These are phyloP conservation scores for Dioscorea zingiberensis DNA, from an alignment of 106 monocot genomes.

Conservation along the genomic window DNA sequence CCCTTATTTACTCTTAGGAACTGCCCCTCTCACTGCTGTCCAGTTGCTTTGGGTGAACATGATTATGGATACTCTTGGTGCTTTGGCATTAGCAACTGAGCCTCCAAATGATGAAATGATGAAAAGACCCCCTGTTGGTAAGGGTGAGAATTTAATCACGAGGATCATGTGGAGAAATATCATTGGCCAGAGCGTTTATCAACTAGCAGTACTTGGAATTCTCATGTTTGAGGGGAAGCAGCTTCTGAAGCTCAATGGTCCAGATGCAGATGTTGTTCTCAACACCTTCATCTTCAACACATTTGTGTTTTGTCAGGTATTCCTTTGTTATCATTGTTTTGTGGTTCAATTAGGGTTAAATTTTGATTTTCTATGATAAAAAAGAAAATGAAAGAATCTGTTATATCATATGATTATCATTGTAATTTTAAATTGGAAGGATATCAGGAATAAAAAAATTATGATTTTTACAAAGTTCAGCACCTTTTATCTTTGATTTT, in stretches of 20 bases:
- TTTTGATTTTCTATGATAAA: too few relatives aligned
- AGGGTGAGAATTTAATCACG: conserved; percentile 74
- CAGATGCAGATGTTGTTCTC: conserved; percentile 41
- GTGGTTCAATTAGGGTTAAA: too few relatives aligned
- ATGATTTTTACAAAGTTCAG: too few relatives aligned
- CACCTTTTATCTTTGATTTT: too few relatives aligned
- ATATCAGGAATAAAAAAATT: too few relatives aligned
- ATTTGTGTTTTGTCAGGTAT: conserved; percentile 97
- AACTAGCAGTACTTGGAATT: conserved; percentile 70
- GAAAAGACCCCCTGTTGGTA: conserved; percentile 76
- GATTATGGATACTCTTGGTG: conserved; percentile 98
- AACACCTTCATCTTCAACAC: conserved; percentile 97
- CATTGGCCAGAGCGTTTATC: conserved; percentile 87
- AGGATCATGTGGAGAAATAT: conserved; percentile 92
- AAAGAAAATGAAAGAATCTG: too few relatives aligned
- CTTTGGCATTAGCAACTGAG: conserved; percentile 94
- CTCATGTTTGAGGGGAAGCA: conserved; percentile 72
- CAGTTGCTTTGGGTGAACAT: conserved; percentile 99
- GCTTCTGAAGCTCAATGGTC: conserved; percentile 51
- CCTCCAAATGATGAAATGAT: conserved; percentile 88
- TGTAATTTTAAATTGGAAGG: too few relatives aligned
- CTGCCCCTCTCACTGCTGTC: conserved; percentile 90
- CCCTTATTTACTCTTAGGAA: conserved; percentile 27
- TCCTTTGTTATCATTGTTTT: too few relatives aligned
- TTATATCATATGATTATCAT: too few relatives aligned